phyloP scores from a whole-genome alignment of 257 asterid species.

The Solanum microdontum region DNA sequence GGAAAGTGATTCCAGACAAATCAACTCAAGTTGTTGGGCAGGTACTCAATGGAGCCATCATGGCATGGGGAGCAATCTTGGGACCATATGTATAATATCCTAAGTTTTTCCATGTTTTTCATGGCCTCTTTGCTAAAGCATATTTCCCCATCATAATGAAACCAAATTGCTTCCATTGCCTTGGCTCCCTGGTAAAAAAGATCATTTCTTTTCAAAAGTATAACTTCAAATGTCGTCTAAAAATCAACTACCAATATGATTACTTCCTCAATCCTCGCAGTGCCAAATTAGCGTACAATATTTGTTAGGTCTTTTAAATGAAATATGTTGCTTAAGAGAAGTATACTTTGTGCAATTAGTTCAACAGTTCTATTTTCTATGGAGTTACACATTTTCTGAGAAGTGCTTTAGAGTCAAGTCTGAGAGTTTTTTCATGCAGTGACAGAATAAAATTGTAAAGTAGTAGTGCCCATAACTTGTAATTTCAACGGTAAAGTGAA shows the following conservation, averaged over 20 bases:
- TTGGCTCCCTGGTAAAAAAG: background rate
- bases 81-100: background rate
- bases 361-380: background rate
- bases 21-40: background rate
- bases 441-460: background rate
- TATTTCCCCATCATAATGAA: background rate
- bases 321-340: background rate
- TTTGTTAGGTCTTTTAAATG: background rate
- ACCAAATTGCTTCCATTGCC: background rate
- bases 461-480: background rate
- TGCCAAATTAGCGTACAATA: background rate
- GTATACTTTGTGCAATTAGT: background rate
- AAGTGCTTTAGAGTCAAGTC: background rate
- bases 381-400: background rate
- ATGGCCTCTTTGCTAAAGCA: background rate
- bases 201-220: background rate
- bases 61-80: background rate
- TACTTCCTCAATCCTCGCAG: background rate
- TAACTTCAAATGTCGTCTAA: background rate
- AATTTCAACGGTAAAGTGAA: background rate
- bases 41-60: background rate
- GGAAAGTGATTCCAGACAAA: background rate
- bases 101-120: background rate
- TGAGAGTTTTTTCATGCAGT: background rate
- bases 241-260: background rate